Conservation (phyloP, 75 land plant species). For the Cryptomeria japonica region DNA sequence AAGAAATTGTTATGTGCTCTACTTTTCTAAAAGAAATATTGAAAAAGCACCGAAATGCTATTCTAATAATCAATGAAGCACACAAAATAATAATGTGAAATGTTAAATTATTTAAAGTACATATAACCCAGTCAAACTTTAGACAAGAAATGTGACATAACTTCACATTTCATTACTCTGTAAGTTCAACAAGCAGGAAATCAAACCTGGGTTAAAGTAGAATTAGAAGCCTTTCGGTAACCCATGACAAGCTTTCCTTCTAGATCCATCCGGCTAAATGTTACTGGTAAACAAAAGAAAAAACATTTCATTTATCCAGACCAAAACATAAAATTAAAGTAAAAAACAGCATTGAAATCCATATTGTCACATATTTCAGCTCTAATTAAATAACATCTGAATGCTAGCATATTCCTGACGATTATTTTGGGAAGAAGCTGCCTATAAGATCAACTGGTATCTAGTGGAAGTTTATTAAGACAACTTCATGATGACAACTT, state of each 20-base stretch:
- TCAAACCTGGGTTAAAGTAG: conserved; percentile 41
- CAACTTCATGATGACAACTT: not conserved
- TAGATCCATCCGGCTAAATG: conserved; percentile 82
- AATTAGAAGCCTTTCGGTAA: conserved; percentile 57
- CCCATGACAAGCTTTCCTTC: conserved; percentile 82
- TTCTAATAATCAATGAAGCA: not conserved
- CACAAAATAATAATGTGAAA: not conserved
- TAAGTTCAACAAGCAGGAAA: not conserved
- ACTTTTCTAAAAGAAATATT: not conserved
- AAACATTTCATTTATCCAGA: not conserved
- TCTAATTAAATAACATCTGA: not conserved
- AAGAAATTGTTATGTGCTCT: not conserved
- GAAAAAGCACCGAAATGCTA: not conserved
- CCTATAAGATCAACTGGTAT: not conserved
- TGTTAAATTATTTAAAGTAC: not conserved
- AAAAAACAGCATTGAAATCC: not conserved
- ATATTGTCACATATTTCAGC: not conserved
- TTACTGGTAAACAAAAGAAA: conserved; percentile 41
- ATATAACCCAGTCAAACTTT: not conserved
- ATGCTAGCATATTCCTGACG: not conserved
- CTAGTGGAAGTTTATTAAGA: not conserved
- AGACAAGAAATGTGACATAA: not conserved
- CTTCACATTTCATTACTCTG: not conserved
- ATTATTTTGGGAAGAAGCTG: not conserved
- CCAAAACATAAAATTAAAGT: not conserved